Evolutionary conservation across 1,284 basidiomycete genomes (phyloP), one percentile per base, ranked within the genome.

Genomic region (Papiliotrema fonsecae): DNA sequence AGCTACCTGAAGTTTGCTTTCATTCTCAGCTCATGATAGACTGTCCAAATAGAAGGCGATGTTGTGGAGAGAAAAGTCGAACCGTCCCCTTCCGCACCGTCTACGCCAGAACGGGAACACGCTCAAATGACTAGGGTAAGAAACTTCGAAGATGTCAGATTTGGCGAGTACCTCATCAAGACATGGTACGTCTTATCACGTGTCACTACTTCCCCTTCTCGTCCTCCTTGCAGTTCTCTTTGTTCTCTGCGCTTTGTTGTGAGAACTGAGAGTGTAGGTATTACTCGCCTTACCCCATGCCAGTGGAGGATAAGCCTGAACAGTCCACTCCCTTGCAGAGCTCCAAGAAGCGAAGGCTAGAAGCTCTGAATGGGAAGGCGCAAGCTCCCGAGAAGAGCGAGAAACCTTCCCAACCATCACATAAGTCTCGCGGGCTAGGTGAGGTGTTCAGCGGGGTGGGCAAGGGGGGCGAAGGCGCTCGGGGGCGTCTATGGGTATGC

Each of bases 201-300:
- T n/a, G n/a, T n/a, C n/a, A n/a, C n/a, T n/a, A n/a, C n/a, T n/a
- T n/a, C n/a, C n/a, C n/a, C 35, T n/a, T 19, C 14, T 38, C 30
- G 30, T 34, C 30, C 16, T 11, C 35, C n/a, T 18, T 21, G 13
- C 31, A 28, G 19, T 31, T 16, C 19, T 30, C 16, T 39, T 21
- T 5, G 16, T 35, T 14, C 5, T 22, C 36, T 2, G 25, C 4
- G 39, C 31, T 25, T 32, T 51, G 43, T 47, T 22, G 11, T 31
- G 6, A 16, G 34, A 36, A 10, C 31, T 32, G 45, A 39, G 3
- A 6, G 9, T 4, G 18, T 16, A 48, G 87, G 87, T 90, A 91
- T 73, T 89, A 85, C 69, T 91, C 88, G 2, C 88, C 88, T 1
- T 92, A 91, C 66, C 88, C 88, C 14, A 70, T 86, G 27, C 78